A percentile compares a stretch with the other conserved stretches of the same genome.
phyloP scores from a whole-genome alignment of 148 eudicot genomes.

The Linanthus parryae region DNA sequence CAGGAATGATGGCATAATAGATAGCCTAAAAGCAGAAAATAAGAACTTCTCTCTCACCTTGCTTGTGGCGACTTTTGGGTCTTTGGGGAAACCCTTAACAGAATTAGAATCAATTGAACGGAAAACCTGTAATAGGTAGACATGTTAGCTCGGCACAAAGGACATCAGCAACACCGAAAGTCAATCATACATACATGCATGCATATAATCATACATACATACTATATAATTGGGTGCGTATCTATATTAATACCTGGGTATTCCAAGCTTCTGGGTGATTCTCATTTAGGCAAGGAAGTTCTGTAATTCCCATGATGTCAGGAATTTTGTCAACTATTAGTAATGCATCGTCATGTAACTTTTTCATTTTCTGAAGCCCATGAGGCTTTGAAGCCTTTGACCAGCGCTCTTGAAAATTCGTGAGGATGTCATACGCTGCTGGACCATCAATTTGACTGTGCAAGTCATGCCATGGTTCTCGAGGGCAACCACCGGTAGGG shows the following conservation, averaged over 20 bases:
- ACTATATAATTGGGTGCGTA: no score
- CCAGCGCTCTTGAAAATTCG: slow-evolving; percentile 93
- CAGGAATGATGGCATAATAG: no score
- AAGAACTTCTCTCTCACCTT: slow-evolving; percentile 26
- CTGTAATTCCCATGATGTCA: slow-evolving; percentile 50
- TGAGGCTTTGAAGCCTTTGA: slow-evolving; percentile 59
- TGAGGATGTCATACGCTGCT: slow-evolving; percentile 88
- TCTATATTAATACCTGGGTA: slow-evolving; percentile 91
- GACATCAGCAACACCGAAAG: no score
- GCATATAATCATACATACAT: no score
- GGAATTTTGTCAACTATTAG: slow-evolving; percentile 59
- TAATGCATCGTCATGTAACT: slow-evolving; percentile 59
- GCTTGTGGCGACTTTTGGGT: slow-evolving; percentile 58
- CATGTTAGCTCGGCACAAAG: neutral
- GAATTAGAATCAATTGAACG: slow-evolving; percentile 91
- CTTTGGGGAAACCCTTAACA: slow-evolving; percentile 79
- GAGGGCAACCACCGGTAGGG: slow-evolving; percentile 67
- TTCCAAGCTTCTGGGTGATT: slow-evolving; percentile 76
- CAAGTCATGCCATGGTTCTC: slow-evolving; percentile 99
- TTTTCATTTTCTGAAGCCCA: slow-evolving; percentile 55
- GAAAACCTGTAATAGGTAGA: slow-evolving; percentile 45
- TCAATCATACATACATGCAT: no score
- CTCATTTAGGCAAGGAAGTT: slow-evolving; percentile 28
- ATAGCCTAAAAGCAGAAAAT: no score
- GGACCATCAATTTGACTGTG: slow-evolving; percentile 88